These are phyloP conservation scores for Gastrolobium bilobum DNA, from an alignment of 306 rosid genomes.

Conservation along the genomic window DNA sequence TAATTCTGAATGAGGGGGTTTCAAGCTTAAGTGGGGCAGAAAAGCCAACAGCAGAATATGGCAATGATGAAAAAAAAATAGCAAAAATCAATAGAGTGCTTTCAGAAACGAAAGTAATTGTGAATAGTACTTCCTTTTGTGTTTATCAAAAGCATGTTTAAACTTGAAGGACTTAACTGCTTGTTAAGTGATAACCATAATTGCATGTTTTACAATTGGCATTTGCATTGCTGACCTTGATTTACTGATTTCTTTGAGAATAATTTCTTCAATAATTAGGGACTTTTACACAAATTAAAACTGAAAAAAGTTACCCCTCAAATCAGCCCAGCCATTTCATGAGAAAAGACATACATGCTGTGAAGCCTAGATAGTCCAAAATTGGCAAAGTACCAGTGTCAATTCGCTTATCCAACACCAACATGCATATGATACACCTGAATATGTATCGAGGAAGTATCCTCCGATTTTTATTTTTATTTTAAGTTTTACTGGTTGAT, in stretches of 20 bases:
- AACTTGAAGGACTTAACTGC: slow-evolving; percentile 23
- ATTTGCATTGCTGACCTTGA: slow-evolving; percentile 11
- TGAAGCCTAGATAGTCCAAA: too few relatives aligned
- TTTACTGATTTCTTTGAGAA: slow-evolving; percentile 21
- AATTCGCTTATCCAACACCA: too few relatives aligned
- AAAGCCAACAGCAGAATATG: neutral
- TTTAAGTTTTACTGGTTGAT: too few relatives aligned
- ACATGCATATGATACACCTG: too few relatives aligned
- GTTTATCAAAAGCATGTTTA: neutral
- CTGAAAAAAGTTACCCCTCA: neutral
- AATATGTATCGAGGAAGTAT: too few relatives aligned
- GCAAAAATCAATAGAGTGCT: slow-evolving; percentile 7
- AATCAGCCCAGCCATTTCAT: slow-evolving; percentile 18
- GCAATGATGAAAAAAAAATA: slow-evolving; percentile 6
- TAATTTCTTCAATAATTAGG: neutral
- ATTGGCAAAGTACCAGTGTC: too few relatives aligned
- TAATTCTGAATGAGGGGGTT: slow-evolving; percentile 36
- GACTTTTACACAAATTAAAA: slow-evolving; percentile 26
- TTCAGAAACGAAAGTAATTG: neutral
- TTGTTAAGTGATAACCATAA: slow-evolving; percentile 15
- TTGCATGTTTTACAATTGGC: slow-evolving; percentile 1
- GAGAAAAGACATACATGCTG: slow-evolving; percentile 2
- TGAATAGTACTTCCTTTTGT: neutral
- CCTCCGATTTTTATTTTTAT: too few relatives aligned
- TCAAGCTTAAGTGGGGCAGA: slow-evolving; percentile 29